A percentile compares a stretch with the other conserved stretches of the same genome.
Conservation (phyloP, 768 basidiomycete species). For the Collybia sordida region DNA sequence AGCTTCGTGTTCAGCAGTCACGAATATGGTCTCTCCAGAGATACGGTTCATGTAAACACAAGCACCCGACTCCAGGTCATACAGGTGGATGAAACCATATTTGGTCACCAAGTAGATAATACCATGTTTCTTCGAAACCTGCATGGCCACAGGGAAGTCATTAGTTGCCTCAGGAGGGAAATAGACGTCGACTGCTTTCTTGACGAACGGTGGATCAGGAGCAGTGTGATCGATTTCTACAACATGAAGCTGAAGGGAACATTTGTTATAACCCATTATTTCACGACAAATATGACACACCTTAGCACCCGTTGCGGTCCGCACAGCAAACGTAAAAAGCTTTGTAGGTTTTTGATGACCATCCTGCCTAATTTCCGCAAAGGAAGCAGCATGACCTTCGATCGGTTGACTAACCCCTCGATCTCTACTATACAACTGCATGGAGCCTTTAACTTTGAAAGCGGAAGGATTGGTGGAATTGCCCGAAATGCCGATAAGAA, state of each 20-base stretch:
- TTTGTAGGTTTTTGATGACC: slow-evolving; percentile 85
- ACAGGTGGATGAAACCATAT: slow-evolving; percentile 98
- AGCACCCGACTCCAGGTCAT: slow-evolving; percentile 95
- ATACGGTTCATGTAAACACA: slow-evolving; percentile 99
- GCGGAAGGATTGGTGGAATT: slow-evolving; percentile 91
- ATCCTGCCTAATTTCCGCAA: slow-evolving; percentile 89
- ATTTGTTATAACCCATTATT: background rate
- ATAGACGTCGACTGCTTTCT: slow-evolving; percentile 98
- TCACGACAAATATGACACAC: slow-evolving; percentile 40
- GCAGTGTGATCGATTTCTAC: slow-evolving; percentile 97
- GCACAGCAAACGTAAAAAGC: slow-evolving; percentile 91
- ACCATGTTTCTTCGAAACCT: slow-evolving; percentile 95
- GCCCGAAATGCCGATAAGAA: slow-evolving; percentile 91
- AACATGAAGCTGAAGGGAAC: slow-evolving; percentile 76
- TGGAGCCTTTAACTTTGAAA: slow-evolving; percentile 98
- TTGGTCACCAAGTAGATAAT: slow-evolving; percentile 98
- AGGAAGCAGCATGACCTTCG: slow-evolving; percentile 97
- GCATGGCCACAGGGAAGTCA: slow-evolving; percentile 99
- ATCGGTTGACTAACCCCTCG: slow-evolving; percentile 96
- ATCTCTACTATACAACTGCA: slow-evolving; percentile 95
- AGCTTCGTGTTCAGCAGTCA: slow-evolving; percentile 94
- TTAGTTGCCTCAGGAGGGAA: slow-evolving; percentile 98
- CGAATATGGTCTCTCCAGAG: slow-evolving; percentile 98
- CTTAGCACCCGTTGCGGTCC: slow-evolving; percentile 98
- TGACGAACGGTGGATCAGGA: slow-evolving; percentile 88